These are phyloP conservation scores for Polytolypa hystricis DNA, from an alignment of 2,329 filamentous ascomycete genomes.

Conservation along the genomic window DNA sequence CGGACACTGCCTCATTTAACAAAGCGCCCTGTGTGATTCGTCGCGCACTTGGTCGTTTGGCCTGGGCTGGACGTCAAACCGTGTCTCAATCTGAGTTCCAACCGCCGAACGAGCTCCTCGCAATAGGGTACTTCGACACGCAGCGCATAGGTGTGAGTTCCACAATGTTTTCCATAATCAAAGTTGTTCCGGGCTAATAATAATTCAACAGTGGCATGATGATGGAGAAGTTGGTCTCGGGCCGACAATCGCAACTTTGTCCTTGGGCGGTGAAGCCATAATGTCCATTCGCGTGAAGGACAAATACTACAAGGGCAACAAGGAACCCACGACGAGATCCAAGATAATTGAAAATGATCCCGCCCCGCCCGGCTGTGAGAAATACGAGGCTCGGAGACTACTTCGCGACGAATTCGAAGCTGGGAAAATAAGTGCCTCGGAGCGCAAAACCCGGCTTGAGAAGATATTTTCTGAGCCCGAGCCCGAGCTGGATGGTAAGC, in stretches of 20 bases:
- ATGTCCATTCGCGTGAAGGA: slow-evolving; percentile 47
- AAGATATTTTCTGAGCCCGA: not conserved
- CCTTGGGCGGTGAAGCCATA: slow-evolving; percentile 40
- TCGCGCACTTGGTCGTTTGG: slow-evolving; percentile 38
- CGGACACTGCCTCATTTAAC: slow-evolving; percentile 33
- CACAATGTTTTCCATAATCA: not conserved
- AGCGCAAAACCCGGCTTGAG: slow-evolving; percentile 13
- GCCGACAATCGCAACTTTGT: slow-evolving; percentile 44
- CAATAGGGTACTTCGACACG: slow-evolving; percentile 44
- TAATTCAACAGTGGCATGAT: slow-evolving; percentile 40
- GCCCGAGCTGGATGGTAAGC: not conserved
- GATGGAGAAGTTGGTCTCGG: slow-evolving; percentile 48
- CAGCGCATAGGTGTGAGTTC: slow-evolving; percentile 41
- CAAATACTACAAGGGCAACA: slow-evolving; percentile 31
- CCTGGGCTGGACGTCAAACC: slow-evolving; percentile 40
- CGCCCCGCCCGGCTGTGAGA: slow-evolving; percentile 21
- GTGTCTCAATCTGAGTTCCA: slow-evolving; percentile 20
- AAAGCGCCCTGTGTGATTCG: slow-evolving; percentile 33
- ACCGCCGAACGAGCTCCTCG: slow-evolving; percentile 46
- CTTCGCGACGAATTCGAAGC: slow-evolving; percentile 15
- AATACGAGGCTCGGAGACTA: slow-evolving; percentile 14
- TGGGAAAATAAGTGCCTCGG: slow-evolving; percentile 12
- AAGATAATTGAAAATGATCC: slow-evolving; percentile 19
- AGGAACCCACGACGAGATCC: slow-evolving; percentile 8
- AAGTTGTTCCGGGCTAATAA: not conserved